Percentiles rank a stretch among this genome's conserved stretches.
phyloP scores from a whole-genome alignment of 805 yeast species.

The Starmerella apis region DNA sequence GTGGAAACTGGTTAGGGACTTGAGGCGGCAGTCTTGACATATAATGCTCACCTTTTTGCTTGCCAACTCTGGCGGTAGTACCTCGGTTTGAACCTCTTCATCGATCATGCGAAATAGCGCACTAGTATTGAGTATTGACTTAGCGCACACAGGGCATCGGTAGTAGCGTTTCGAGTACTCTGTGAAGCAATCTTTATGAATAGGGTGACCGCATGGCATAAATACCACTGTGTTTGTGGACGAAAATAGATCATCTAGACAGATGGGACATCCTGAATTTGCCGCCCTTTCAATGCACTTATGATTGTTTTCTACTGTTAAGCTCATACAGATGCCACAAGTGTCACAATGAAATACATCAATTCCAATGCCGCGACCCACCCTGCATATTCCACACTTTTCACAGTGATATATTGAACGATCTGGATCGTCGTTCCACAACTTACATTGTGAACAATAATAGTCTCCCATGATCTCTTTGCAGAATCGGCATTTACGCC shows the following conservation, averaged over 20 bases:
- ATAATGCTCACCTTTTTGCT: conserved; percentile 64
- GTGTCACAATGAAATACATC: conserved; percentile 87
- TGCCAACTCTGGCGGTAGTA: conserved; percentile 69
- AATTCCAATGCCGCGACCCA: conserved; percentile 77
- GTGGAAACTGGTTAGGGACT: conserved; percentile 65
- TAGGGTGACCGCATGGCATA: conserved; percentile 90
- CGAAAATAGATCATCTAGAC: conserved; percentile 82
- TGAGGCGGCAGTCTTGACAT: conserved; percentile 74
- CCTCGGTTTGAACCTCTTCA: conserved; percentile 65
- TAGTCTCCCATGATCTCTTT: conserved; percentile 58
- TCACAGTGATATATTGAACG: conserved; percentile 87
- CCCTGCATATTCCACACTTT: conserved; percentile 83
- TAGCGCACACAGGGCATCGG: conserved; percentile 84
- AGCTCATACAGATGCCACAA: conserved; percentile 80
- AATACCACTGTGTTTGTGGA: conserved; percentile 74
- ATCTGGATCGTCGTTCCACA: conserved; percentile 63
- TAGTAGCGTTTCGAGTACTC: conserved; percentile 74
- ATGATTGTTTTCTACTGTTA: conserved; percentile 66
- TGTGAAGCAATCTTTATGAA: conserved; percentile 74
- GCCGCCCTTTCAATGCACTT: conserved; percentile 79
- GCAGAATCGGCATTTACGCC: conserved; percentile 59
- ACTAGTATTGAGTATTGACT: conserved; percentile 77
- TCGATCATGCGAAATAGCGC: conserved; percentile 79
- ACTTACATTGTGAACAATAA: conserved; percentile 64
- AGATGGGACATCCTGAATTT: conserved; percentile 84